Conservation (phyloP, 2,329 filamentous ascomycete species). For the Aschersonia sp. region DNA sequence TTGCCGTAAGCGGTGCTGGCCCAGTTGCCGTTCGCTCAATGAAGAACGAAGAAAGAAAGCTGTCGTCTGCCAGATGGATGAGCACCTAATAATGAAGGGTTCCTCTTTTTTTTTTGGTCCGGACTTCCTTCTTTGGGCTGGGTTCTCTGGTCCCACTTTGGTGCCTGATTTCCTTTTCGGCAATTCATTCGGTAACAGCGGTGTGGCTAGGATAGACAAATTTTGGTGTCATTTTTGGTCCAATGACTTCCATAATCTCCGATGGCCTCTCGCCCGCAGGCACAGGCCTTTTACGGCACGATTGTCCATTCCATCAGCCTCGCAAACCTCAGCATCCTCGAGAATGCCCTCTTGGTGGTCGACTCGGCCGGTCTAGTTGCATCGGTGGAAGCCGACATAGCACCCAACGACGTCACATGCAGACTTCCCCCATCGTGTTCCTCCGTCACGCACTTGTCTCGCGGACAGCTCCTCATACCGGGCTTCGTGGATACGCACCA, state of each 20-base stretch:
- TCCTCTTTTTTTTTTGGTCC: neutral
- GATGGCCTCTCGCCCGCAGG: neutral
- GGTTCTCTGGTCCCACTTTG: neutral
- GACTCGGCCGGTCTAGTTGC: slow-evolving; percentile 11
- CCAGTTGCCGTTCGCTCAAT: too few relatives aligned
- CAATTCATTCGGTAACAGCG: too few relatives aligned
- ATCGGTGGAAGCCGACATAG: slow-evolving; percentile 8
- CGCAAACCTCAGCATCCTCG: slow-evolving; percentile 20
- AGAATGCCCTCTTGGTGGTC: slow-evolving; percentile 20
- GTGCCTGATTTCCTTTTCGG: too few relatives aligned
- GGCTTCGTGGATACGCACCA: slow-evolving; percentile 55
- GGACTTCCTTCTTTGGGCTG: neutral
- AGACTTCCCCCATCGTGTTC: slow-evolving; percentile 4
- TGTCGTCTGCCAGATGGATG: neutral
- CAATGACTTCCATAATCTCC: too few relatives aligned
- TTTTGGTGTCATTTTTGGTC: too few relatives aligned
- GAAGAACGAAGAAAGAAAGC: neutral
- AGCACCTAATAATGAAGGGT: neutral
- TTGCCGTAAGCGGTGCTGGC: too few relatives aligned
- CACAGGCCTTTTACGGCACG: slow-evolving; percentile 21
- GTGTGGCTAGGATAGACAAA: too few relatives aligned
- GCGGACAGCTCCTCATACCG: slow-evolving; percentile 39
- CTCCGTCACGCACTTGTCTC: slow-evolving; percentile 12
- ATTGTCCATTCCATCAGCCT: slow-evolving; percentile 24
- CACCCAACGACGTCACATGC: slow-evolving; percentile 5